phyloP scores from a whole-genome alignment of 768 basidiomycete species.

The Tulasnella calospora region DNA sequence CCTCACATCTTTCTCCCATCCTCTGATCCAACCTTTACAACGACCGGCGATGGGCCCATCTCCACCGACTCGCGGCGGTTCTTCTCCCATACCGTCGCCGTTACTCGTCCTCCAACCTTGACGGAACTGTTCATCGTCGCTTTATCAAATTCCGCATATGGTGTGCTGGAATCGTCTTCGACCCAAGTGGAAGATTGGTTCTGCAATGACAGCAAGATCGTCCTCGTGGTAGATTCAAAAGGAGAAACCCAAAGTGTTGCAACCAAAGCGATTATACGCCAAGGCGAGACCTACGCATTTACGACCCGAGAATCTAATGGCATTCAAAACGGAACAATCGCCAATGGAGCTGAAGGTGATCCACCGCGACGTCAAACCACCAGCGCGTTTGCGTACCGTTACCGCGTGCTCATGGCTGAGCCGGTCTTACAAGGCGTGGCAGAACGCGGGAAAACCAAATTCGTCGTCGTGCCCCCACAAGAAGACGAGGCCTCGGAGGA shows the following conservation, averaged over 20 bases:
- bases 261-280: slow-evolving; percentile 15
- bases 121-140: slow-evolving; percentile 26
- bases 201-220: background rate
- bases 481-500: background rate
- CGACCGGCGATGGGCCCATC: slow-evolving; percentile 7
- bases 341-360: background rate
- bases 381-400: slow-evolving; percentile 25
- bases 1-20: slow-evolving; percentile 17
- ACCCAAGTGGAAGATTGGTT: slow-evolving; percentile 20
- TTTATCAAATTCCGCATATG: slow-evolving; percentile 10
- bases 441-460: slow-evolving; percentile 43
- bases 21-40: background rate
- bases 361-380: background rate
- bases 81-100: background rate
- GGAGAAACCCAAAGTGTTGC: background rate
- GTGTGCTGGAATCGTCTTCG: slow-evolving; percentile 3
- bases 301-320: background rate
- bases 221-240: background rate
- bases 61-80: background rate
- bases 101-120: slow-evolving; percentile 11
- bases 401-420: slow-evolving; percentile 53
- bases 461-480: slow-evolving; percentile 45
- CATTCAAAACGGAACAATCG: background rate
- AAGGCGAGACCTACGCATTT: slow-evolving; percentile 25
- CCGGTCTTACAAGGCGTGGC: slow-evolving; percentile 71